These are phyloP conservation scores for Lactifluus piperatus DNA, from an alignment of 768 basidiomycete genomes.

Conservation along the genomic window DNA sequence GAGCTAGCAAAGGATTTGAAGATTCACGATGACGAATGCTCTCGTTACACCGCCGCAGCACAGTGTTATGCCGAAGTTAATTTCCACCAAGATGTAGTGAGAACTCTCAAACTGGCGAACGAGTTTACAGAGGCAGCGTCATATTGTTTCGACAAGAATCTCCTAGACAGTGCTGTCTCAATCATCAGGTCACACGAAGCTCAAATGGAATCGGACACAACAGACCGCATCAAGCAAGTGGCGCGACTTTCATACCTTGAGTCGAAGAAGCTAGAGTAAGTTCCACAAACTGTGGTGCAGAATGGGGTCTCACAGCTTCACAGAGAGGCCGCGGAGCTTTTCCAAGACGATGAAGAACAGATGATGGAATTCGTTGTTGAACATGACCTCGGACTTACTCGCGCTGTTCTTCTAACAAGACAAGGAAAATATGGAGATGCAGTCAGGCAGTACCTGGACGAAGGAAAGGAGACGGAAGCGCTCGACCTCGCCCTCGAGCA, in stretches of 20 bases:
- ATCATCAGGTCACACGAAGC: slow-evolving; percentile 1
- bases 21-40: background rate
- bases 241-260: slow-evolving; percentile 7
- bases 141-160: slow-evolving; percentile 13
- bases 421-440: slow-evolving; percentile 40
- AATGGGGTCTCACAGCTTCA: background rate
- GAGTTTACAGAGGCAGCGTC: slow-evolving; percentile 13
- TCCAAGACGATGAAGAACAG: slow-evolving; percentile 41
- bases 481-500: slow-evolving; percentile 38
- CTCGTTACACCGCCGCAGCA: background rate
- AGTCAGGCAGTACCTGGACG: slow-evolving; percentile 40
- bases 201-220: background rate
- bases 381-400: slow-evolving; percentile 42
- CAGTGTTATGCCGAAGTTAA: slow-evolving; percentile 8
- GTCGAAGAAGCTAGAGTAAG: slow-evolving; percentile 5
- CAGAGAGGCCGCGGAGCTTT: slow-evolving; percentile 43
- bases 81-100: background rate
- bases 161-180: background rate
- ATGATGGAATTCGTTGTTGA: slow-evolving; percentile 50
- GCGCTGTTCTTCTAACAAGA: slow-evolving; percentile 35
- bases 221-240: slow-evolving; percentile 13
- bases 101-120: background rate
- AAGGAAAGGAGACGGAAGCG: slow-evolving; percentile 41
- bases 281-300: background rate
- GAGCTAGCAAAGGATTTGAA: background rate